phyloP scores from a whole-genome alignment of 768 basidiomycete species.

The Mycena belliarum region DNA sequence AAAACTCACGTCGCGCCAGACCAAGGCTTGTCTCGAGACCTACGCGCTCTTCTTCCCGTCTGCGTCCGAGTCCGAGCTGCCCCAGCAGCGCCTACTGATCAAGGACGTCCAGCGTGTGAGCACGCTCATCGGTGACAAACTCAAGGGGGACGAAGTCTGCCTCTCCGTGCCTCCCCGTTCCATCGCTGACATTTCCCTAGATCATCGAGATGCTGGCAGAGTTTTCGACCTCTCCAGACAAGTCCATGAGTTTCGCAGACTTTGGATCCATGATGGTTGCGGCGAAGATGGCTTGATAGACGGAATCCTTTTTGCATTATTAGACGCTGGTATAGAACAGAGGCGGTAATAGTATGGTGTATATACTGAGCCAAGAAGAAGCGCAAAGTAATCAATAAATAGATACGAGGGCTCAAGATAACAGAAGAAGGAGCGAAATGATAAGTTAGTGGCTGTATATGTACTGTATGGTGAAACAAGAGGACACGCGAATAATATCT shows the following conservation, averaged over 20 bases:
- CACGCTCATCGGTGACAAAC: slow-evolving; percentile 65
- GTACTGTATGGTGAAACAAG: slow-evolving; percentile 5
- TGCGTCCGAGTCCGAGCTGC: slow-evolving; percentile 44
- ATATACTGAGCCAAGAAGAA: neutral
- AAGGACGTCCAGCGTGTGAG: slow-evolving; percentile 65
- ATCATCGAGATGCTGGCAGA: slow-evolving; percentile 79
- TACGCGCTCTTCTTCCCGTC: slow-evolving; percentile 78
- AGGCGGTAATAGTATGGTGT: slow-evolving; percentile 11
- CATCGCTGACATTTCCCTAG: slow-evolving; percentile 37
- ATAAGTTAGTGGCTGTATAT: neutral
- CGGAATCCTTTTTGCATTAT: slow-evolving; percentile 16
- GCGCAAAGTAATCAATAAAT: slow-evolving; percentile 5
- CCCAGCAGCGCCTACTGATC: slow-evolving; percentile 58
- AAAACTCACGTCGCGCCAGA: slow-evolving; percentile 53
- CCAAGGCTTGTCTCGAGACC: slow-evolving; percentile 52
- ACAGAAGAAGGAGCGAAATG: neutral
- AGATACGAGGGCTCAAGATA: slow-evolving; percentile 8
- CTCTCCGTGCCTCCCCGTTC: neutral
- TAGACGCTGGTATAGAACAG: slow-evolving; percentile 17
- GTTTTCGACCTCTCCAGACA: slow-evolving; percentile 71
- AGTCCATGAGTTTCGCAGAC: slow-evolving; percentile 64
- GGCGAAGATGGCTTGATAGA: slow-evolving; percentile 50
- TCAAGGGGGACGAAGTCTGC: slow-evolving; percentile 74
- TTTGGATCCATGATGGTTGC: slow-evolving; percentile 76
- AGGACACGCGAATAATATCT: neutral